Conservation (phyloP, 2,329 filamentous ascomycete genomes). For the Fusarium irregulare region DNA sequence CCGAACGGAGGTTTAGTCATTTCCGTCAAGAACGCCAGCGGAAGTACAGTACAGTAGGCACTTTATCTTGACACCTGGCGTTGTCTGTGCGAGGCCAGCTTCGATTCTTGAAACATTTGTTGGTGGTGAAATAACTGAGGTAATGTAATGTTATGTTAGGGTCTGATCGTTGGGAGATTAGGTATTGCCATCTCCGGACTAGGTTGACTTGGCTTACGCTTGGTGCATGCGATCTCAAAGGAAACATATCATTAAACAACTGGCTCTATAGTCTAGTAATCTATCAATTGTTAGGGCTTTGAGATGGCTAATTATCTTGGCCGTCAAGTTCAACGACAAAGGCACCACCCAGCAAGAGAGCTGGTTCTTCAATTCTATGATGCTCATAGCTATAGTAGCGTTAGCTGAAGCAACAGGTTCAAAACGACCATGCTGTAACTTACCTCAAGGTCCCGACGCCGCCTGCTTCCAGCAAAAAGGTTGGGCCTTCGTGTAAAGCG, state of each 20-base stretch:
- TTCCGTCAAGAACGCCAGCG: constrained; percentile 22
- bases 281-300: not conserved
- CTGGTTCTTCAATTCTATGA: constrained; percentile 80
- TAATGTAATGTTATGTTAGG: constrained; percentile 8
- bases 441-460: constrained; percentile 83
- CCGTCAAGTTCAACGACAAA: constrained; percentile 64
- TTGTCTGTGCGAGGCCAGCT: constrained; percentile 27
- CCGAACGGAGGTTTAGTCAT: constrained; percentile 31
- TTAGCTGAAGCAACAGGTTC: constrained; percentile 9
- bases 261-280: constrained; percentile 20
- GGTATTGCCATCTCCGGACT: constrained; percentile 20
- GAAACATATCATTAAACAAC: constrained; percentile 25
- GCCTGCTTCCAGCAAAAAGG: constrained; percentile 88
- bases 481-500: constrained; percentile 77
- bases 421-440: constrained; percentile 31
- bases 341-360: constrained; percentile 79
- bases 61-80: constrained; percentile 3
- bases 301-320: constrained; percentile 3
- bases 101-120: constrained; percentile 14
- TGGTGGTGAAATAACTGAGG: constrained; percentile 10
- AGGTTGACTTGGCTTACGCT: constrained; percentile 2
- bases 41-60: not conserved
- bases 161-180: constrained; percentile 28
- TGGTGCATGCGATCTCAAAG: not conserved
- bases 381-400: constrained; percentile 75